These are phyloP conservation scores for Linanthus parryae DNA, from an alignment of 148 eudicot genomes.

Conservation along the genomic window DNA sequence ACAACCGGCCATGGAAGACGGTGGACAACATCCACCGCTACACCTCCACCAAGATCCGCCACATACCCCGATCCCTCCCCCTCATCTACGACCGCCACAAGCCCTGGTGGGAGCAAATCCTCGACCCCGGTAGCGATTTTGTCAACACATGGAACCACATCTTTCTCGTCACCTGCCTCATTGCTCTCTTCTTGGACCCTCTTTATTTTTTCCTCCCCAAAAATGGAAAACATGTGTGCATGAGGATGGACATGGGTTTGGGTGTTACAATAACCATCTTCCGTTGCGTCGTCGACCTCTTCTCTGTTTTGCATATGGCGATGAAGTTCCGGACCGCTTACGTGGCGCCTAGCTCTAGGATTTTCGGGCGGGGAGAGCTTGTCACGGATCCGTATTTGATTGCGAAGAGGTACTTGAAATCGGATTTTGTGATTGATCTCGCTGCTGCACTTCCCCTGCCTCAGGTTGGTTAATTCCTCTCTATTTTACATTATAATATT, in stretches of 20 bases:
- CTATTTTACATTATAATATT: too few species aligned
- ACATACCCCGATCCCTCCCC: conserved; percentile 20
- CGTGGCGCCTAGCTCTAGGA: conserved; percentile 26
- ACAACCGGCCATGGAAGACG: conserved; percentile 5
- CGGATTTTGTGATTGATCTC: conserved; percentile 33
- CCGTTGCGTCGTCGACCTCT: conserved; percentile 49
- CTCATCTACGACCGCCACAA: conserved; percentile 29
- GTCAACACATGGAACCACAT: conserved; percentile 66
- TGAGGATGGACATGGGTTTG: conserved; percentile 24
- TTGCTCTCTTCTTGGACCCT: conserved; percentile 78
- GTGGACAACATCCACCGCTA: conserved; percentile 6
- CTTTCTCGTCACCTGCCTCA: conserved; percentile 52
- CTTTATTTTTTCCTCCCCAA: conserved; percentile 58
- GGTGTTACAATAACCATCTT: conserved; percentile 29
- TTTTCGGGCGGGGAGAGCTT: conserved; percentile 48
- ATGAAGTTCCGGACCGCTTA: conserved; percentile 51
- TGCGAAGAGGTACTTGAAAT: conserved; percentile 23
- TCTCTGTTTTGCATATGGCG: conserved; percentile 28
- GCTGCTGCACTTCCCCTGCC: conserved; percentile 55
- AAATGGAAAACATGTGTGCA: conserved; percentile 34
- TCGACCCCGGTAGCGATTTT: conserved; percentile 55
- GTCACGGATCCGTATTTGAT: conserved; percentile 34
- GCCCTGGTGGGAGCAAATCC: conserved; percentile 50
- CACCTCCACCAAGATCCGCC: conserved; percentile 22
- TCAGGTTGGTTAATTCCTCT: conserved; percentile 20